phyloP scores from a whole-genome alignment of 805 yeast species.

The Maudiozyma serrabonitensis region DNA sequence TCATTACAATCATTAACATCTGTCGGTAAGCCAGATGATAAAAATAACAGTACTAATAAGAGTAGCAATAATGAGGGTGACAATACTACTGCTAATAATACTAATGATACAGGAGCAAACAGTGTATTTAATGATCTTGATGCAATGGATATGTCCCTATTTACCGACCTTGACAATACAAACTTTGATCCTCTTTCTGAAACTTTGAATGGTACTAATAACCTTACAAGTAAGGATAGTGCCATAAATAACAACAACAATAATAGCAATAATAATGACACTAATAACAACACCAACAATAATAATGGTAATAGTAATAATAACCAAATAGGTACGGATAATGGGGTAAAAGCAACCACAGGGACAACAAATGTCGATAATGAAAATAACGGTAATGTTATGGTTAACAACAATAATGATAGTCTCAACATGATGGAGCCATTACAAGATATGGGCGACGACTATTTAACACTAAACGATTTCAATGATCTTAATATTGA shows the following conservation, averaged over 20 bases:
- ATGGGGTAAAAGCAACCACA: no score
- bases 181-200: conserved; percentile 8
- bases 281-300: neutral
- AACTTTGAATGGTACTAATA: neutral
- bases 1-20: neutral
- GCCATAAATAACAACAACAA: neutral
- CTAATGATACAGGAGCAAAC: neutral
- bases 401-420: neutral
- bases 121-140: conserved; percentile 16
- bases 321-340: neutral
- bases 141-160: conserved; percentile 25
- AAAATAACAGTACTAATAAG: neutral
- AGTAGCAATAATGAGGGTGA: neutral
- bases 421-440: conserved; percentile 2
- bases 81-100: neutral
- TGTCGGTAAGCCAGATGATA: neutral
- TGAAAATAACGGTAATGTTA: neutral
- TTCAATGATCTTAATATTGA: conserved; percentile 29
- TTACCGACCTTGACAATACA: conserved; percentile 25
- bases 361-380: neutral
- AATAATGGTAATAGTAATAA: neutral
- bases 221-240: conserved; percentile 1
- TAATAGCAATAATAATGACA: neutral
- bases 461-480: conserved; percentile 28
- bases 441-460: conserved; percentile 19